Evolutionary conservation across 2,329 filamentous ascomycete genomes (phyloP).

Genomic region (Cordyceps farinosa): DNA sequence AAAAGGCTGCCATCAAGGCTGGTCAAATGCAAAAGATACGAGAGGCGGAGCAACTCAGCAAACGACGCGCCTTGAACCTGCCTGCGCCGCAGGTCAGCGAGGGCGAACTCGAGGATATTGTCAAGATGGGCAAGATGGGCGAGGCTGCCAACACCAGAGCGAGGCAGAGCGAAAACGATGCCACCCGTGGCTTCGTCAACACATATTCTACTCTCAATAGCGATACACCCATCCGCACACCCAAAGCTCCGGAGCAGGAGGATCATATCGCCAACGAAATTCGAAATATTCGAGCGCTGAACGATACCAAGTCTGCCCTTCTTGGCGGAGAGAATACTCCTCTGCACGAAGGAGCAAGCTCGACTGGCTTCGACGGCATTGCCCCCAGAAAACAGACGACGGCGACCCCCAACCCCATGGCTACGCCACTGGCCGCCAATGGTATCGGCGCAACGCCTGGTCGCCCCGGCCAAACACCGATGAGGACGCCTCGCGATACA

Average conservation of each 20-base stretch:
- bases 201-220: conserved; percentile 81
- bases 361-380: conserved; percentile 84
- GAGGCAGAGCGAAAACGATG: conserved; percentile 74
- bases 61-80: conserved; percentile 75
- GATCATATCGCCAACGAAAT: conserved; percentile 97
- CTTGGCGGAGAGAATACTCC: conserved; percentile 92
- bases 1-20: conserved; percentile 85
- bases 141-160: conserved; percentile 77
- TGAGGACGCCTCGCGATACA: conserved; percentile 83
- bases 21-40: conserved; percentile 92
- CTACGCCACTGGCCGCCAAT: conserved; percentile 73
- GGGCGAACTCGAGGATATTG: conserved; percentile 89
- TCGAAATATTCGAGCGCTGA: conserved; percentile 85
- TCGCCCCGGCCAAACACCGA: conserved; percentile 72
- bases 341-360: conserved; percentile 73
- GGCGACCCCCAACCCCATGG: conserved; percentile 92
- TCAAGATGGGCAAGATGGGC: conserved; percentile 96
- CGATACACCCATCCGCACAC: conserved; percentile 85
- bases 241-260: conserved; percentile 84
- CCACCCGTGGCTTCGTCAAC: conserved; percentile 80
- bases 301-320: conserved; percentile 88
- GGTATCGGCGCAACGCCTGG: conserved; percentile 66
- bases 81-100: conserved; percentile 91
- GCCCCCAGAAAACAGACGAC: conserved; percentile 75
- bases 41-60: conserved; percentile 95